Evolutionary conservation across 768 basidiomycete genomes (phyloP).

Genomic region (Tulasnella sp.): DNA sequence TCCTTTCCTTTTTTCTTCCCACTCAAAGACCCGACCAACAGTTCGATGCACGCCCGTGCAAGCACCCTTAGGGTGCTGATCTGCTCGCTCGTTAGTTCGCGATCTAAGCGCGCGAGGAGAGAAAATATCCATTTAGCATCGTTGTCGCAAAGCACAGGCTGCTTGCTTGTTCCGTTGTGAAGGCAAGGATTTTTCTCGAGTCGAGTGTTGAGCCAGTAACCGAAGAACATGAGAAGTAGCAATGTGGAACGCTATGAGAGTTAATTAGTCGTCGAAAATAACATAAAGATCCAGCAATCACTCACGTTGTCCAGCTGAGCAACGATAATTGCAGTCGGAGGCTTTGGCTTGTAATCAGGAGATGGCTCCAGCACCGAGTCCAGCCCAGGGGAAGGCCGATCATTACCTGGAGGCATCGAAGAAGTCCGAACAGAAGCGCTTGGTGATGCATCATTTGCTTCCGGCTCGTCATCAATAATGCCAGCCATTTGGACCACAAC

Average conservation of each 20-base stretch:
- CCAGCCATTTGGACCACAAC: slow-evolving; percentile 13
- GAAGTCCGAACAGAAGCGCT: neutral
- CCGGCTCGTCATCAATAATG: slow-evolving; percentile 5
- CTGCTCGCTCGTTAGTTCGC: slow-evolving; percentile 10
- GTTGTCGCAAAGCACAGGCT: slow-evolving; percentile 10
- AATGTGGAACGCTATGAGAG: neutral
- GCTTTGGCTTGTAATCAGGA: slow-evolving; percentile 5
- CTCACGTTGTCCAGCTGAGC: slow-evolving; percentile 16
- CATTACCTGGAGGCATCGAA: neutral
- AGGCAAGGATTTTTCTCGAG: neutral
- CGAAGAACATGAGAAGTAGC: slow-evolving; percentile 16
- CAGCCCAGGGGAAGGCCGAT: neutral
- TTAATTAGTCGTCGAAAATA: neutral
- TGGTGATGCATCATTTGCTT: neutral
- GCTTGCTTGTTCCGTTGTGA: neutral
- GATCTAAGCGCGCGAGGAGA: slow-evolving; percentile 20
- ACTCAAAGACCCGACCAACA: slow-evolving; percentile 11
- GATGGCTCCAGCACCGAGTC: neutral
- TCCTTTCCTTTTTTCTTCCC: neutral
- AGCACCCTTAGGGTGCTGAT: slow-evolving; percentile 19
- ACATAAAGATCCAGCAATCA: neutral
- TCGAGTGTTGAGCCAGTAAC: slow-evolving; percentile 14
- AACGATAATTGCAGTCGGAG: slow-evolving; percentile 1
- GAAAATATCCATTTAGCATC: slow-evolving; percentile 21
- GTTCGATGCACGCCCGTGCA: slow-evolving; percentile 16